These are phyloP conservation scores for Coemansia sp. DNA, from an alignment of 192 early-diverging fungal species.

Conservation along the genomic window DNA sequence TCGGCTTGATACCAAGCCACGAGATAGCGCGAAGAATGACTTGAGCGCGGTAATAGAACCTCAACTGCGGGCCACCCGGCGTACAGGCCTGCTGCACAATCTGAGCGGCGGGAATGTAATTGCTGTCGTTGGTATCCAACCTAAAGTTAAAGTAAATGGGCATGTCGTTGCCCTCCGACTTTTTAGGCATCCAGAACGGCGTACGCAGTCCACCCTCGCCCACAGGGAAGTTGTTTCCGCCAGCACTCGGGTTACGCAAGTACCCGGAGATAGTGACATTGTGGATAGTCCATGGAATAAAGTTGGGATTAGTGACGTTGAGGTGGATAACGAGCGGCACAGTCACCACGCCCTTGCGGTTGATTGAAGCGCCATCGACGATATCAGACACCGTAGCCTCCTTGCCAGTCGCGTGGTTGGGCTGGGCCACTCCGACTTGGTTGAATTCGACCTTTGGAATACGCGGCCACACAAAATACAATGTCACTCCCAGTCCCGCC, in stretches of 20 bases:
- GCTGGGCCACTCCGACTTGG: conserved; percentile 31
- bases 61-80: conserved; percentile 36
- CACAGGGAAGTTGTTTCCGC: conserved; percentile 50
- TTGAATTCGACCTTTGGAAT: conserved; percentile 49
- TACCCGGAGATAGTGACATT: conserved; percentile 58
- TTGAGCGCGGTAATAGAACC: conserved; percentile 56
- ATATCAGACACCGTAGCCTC: conserved; percentile 24
- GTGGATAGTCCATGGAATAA: conserved; percentile 60
- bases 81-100: conserved; percentile 47
- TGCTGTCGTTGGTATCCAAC: conserved; percentile 43
- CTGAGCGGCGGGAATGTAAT: conserved; percentile 41
- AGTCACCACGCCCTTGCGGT: conserved; percentile 53
- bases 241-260: conserved; percentile 28
- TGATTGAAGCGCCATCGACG: conserved; percentile 34
- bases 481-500: conserved; percentile 50
- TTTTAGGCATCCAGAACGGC: conserved; percentile 57
- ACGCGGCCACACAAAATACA: conserved; percentile 59
- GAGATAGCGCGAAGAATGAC: conserved; percentile 53
- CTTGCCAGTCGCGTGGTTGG: not conserved
- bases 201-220: conserved; percentile 45
- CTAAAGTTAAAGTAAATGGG: conserved; percentile 54
- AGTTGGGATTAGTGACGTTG: conserved; percentile 60
- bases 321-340: conserved; percentile 59
- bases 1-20: conserved; percentile 60
- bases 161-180: conserved; percentile 42